These are phyloP conservation scores for Sordariomycetes sp. DNA, from an alignment of 2,329 filamentous ascomycete species.

Conservation along the genomic window DNA sequence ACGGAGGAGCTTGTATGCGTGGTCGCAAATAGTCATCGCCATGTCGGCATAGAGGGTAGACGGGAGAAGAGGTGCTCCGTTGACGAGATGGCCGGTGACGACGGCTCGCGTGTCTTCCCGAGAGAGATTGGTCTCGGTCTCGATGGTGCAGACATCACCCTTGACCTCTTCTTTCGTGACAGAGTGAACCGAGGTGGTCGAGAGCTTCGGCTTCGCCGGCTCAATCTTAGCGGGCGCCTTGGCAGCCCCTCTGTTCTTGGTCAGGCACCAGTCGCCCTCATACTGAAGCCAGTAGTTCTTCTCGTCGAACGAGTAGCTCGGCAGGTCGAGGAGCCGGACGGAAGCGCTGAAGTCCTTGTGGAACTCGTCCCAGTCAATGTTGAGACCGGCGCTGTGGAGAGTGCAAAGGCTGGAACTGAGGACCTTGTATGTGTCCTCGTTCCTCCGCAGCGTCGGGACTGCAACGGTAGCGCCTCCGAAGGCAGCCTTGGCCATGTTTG, in stretches of 20 bases:
- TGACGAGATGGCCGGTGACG: slow-evolving; percentile 56
- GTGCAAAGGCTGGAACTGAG: slow-evolving; percentile 44
- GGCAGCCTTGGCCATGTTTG: slow-evolving; percentile 53
- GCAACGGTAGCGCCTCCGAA: slow-evolving; percentile 40
- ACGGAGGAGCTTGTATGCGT: slow-evolving; percentile 51
- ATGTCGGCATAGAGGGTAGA: slow-evolving; percentile 51
- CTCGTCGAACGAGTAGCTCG: slow-evolving; percentile 60
- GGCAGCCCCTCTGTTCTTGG: slow-evolving; percentile 51
- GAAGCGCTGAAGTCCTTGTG: slow-evolving; percentile 36
- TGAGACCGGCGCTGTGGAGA: slow-evolving; percentile 49
- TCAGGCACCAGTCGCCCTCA: slow-evolving; percentile 59
- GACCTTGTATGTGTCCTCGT: slow-evolving; percentile 54
- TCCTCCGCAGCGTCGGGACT: slow-evolving; percentile 51
- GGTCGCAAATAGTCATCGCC: slow-evolving; percentile 50
- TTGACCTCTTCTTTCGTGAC: slow-evolving; percentile 53
- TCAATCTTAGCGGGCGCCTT: slow-evolving; percentile 20
- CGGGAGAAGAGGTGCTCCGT: slow-evolving; percentile 55
- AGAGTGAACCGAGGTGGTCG: slow-evolving; percentile 55
- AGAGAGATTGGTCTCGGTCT: slow-evolving; percentile 56
- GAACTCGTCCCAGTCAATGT: slow-evolving; percentile 62
- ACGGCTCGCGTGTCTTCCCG: slow-evolving; percentile 50
- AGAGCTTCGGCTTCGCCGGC: slow-evolving; percentile 42
- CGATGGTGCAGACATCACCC: slow-evolving; percentile 36
- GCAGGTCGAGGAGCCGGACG: slow-evolving; percentile 46
- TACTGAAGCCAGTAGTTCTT: slow-evolving; percentile 62